Evolutionary conservation across 2,329 filamentous ascomycete species (phyloP).

Genomic region (Dothidotthia symphoricarpi): DNA sequence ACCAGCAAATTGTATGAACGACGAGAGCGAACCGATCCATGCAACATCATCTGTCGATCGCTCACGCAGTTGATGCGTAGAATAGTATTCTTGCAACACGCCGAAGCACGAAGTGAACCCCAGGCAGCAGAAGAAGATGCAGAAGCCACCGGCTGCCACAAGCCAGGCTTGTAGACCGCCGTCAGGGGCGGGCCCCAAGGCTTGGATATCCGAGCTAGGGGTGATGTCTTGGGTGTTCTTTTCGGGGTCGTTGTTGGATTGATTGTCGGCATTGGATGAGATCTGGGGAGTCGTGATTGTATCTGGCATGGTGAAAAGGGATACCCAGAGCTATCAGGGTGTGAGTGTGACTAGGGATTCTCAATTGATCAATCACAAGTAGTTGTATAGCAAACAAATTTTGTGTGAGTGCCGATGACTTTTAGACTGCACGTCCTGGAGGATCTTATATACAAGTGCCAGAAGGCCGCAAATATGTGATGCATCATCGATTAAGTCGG

Average conservation of each 20-base stretch:
- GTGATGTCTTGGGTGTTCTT: background rate
- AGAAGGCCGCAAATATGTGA: no score
- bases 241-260: background rate
- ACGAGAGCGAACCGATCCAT: constrained; percentile 46
- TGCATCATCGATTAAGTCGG: no score
- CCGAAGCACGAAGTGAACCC: constrained; percentile 45
- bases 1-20: constrained; percentile 50
- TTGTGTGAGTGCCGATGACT: no score
- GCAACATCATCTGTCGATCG: constrained; percentile 40
- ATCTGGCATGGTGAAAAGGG: no score
- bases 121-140: constrained; percentile 35
- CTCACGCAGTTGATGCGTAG: constrained; percentile 38
- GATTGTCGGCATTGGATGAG: background rate
- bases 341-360: no score
- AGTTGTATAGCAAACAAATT: no score
- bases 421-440: no score
- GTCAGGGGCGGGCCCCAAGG: constrained; percentile 38
- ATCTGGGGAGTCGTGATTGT: background rate
- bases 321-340: no score
- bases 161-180: constrained; percentile 37
- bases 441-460: no score
- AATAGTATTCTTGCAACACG: constrained; percentile 48
- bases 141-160: constrained; percentile 34
- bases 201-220: background rate
- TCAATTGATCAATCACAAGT: no score